These are phyloP conservation scores for Jamesozyma rosinii DNA, from an alignment of 805 yeast genomes.

Conservation along the genomic window DNA sequence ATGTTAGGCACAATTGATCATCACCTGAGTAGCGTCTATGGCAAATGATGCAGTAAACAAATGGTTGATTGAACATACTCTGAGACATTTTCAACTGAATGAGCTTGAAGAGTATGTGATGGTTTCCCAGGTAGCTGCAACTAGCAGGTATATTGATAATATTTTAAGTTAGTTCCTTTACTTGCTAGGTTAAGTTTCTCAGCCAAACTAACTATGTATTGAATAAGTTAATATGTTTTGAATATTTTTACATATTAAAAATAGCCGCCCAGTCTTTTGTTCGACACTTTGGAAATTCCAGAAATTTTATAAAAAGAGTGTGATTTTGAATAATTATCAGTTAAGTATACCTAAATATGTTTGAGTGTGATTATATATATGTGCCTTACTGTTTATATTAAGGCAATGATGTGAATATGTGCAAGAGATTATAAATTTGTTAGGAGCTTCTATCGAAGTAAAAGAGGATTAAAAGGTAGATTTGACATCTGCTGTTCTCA, in stretches of 20 bases:
- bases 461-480: background rate
- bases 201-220: no score
- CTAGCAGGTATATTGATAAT: no score
- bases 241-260: no score
- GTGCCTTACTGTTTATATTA: background rate
- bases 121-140: no score
- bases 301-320: no score
- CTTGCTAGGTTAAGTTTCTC: no score
- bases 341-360: background rate
- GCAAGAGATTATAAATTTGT: background rate
- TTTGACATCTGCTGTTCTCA: constrained; percentile 1
- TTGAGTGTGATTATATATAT: background rate
- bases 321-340: no score
- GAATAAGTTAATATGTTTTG: no score
- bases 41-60: constrained; percentile 30
- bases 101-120: no score
- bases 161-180: no score
- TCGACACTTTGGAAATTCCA: no score
- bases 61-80: constrained; percentile 23
- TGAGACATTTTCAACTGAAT: constrained; percentile 6
- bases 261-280: no score
- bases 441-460: background rate
- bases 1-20: constrained; percentile 27
- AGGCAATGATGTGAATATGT: background rate
- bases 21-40: constrained; percentile 17